Evolutionary conservation across 1,284 basidiomycete species (phyloP), one percentile per base, ranked within the genome.

Genomic region (Tilletia setariae): DNA sequence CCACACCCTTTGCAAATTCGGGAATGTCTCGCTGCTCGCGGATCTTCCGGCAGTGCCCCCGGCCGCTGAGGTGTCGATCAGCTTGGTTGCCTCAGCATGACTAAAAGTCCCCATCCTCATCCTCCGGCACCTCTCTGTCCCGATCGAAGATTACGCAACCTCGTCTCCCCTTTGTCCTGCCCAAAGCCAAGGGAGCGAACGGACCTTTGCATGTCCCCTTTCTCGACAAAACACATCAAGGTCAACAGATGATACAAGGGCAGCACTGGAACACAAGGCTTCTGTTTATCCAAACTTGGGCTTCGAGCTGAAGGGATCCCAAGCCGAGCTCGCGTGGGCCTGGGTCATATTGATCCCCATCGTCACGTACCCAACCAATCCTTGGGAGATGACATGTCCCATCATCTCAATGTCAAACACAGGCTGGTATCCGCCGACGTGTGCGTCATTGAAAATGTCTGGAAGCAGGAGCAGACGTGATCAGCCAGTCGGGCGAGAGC

Each of bases 301-400:
- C 23, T 28, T 21, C 51, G 51, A 53, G 21, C 51, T 53, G 21
- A 2, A 13, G 21, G 51, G 51, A 13, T 53, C 51, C 51, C 51
- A 53, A 15, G 51, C 51, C 51, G 51, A 53, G n/a, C 28, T 19
- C 51, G 21, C 51, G 28, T 21, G 28, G 9, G 28, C 51, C 51
- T 53, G 51, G 21, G 68, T 72, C 51, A 74, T 75, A 70, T 83
- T 81, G 63, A 83, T 76, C 47, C 83, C 84, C 51, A 84, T 74
- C 47, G 84, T 84, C 69, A 84, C 81, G 76, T 83, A 84, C 19
- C 84, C 84, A 65, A 84, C 83, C 44, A 85, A 72, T 21, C 84
- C 84, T 67, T 85, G 84, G 68, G 81, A 78, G 49, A 85, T 68
- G 23, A 85, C 84, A 43, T 80, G 80, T 21, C 84, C 84, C 63